These are phyloP conservation scores for Platismatia glauca DNA, from an alignment of 495 filamentous ascomycete species.

Conservation along the genomic window DNA sequence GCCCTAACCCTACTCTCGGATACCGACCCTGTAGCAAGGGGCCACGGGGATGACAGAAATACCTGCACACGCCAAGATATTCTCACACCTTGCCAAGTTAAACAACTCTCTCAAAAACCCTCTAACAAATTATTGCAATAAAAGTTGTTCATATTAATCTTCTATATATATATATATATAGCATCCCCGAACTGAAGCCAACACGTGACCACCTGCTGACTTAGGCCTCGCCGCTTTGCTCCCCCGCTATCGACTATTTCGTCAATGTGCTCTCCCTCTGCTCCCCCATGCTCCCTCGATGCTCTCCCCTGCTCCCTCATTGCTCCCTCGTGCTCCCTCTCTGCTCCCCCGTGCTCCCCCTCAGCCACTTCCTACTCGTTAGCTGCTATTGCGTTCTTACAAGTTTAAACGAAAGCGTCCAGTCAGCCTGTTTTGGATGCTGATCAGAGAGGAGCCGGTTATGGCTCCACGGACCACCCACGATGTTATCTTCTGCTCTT, in stretches of 20 bases:
- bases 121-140: too few relatives aligned
- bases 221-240: slow-evolving; percentile 14
- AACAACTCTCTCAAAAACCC: too few relatives aligned
- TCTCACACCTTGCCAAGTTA: too few relatives aligned
- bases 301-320: not conserved
- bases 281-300: not conserved
- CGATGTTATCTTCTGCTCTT: not conserved
- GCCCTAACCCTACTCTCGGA: too few relatives aligned
- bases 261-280: not conserved
- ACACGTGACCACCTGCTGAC: slow-evolving; percentile 12
- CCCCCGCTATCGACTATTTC: slow-evolving; percentile 7
- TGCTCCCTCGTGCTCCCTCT: too few relatives aligned
- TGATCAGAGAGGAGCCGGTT: too few relatives aligned
- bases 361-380: not conserved
- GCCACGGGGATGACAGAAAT: too few relatives aligned
- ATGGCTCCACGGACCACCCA: not conserved
- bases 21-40: too few relatives aligned
- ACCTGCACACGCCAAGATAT: too few relatives aligned
- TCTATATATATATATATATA: slow-evolving; percentile 13
- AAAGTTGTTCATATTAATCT: too few relatives aligned
- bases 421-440: too few relatives aligned
- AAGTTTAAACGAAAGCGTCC: slow-evolving; percentile 10
- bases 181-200: slow-evolving; percentile 4
- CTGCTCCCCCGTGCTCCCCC: too few relatives aligned
- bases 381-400: slow-evolving; percentile 2